These are phyloP conservation scores for Colletotrichum paranaense DNA, from an alignment of 2,329 filamentous ascomycete genomes.

Conservation along the genomic window DNA sequence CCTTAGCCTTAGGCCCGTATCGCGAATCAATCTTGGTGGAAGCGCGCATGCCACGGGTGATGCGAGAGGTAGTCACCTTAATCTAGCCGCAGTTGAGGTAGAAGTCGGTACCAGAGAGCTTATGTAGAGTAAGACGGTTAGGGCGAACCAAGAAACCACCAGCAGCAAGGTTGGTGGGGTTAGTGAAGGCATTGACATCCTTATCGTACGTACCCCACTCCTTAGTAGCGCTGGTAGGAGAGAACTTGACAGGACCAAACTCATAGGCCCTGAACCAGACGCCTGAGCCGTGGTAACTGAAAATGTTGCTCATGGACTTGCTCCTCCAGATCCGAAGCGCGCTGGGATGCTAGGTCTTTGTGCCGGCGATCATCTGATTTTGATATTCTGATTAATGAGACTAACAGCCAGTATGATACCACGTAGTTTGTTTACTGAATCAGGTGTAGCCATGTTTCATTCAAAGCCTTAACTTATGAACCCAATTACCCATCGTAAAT, in stretches of 20 bases:
- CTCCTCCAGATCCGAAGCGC: slow-evolving; percentile 28
- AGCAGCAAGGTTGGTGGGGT: slow-evolving; percentile 47
- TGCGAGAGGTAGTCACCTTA: slow-evolving; percentile 47
- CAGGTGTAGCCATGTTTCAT: too few relatives aligned
- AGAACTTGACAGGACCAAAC: slow-evolving; percentile 18
- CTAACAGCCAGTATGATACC: too few relatives aligned
- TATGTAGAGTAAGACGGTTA: slow-evolving; percentile 57
- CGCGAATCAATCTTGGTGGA: too few relatives aligned
- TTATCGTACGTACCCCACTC: slow-evolving; percentile 35
- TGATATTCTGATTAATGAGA: too few relatives aligned
- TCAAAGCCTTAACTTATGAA: too few relatives aligned
- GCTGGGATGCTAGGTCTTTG: slow-evolving; percentile 33
- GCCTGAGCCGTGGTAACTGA: slow-evolving; percentile 32
- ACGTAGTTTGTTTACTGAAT: too few relatives aligned
- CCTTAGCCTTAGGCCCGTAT: too few relatives aligned
- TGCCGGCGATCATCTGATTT: background rate
- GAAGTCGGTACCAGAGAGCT: slow-evolving; percentile 46
- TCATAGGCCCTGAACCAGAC: slow-evolving; percentile 42
- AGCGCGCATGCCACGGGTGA: too few relatives aligned
- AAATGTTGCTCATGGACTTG: slow-evolving; percentile 15
- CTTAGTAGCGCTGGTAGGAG: background rate
- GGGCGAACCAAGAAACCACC: slow-evolving; percentile 54
- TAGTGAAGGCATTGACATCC: slow-evolving; percentile 41
- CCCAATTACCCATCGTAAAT: background rate
- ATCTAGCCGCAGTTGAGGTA: slow-evolving; percentile 57